Base-by-base conservation (phyloP, 495 filamentous ascomycete species). In the Chaetomium tenue region DNA sequence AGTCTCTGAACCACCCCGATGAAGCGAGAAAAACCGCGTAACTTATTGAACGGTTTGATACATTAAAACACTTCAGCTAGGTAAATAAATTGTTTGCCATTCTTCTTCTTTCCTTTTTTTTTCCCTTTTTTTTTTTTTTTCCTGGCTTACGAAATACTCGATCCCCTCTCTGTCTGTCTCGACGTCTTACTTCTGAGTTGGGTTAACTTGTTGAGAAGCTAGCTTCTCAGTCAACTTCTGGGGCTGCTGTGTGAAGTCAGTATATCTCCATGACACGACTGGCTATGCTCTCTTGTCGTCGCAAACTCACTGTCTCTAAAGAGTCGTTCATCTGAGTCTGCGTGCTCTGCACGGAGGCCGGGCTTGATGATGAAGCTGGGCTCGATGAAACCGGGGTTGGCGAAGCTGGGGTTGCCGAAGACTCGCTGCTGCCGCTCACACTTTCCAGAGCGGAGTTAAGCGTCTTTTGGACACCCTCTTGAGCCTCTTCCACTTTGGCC, bases 161-260 rank as follows among this genome's bases (percentile, higher is more conserved):
- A 12, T 42, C 13, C 3, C 7, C 22, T n/a, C 16, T 15, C 15
- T 16, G 11, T 28, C 12, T 57, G 28, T 6, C 28, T 2, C 20
- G 20, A 16, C 23, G 1, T 20, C 20, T 11, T 47, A 66, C 20
- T 66, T 66, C 50, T 66, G 37, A 15, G 65, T 61, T 1, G 63
- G 48, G 26, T 67, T 54, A 13, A 65, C 64, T 2, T 53, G 50
- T 50, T 65, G 58, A 0, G 53, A 66, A 25, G 37, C 47, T 13
- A 48, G 61, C 46, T 67, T 67, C 58, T 67, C 64, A 20, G 61
- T 61, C 16, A 65, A 39, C 55, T 67, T 69, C 22, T 52, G 20
- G 12, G 47, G 62, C 65, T 67, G 58, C 69, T 71, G 25, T 30
- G 11, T 2, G n/a, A 5, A 28, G 57, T 68, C 30, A 70, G 63